Base-by-base conservation (phyloP, 495 filamentous ascomycete genomes). In the Annulohypoxylon bovei region DNA sequence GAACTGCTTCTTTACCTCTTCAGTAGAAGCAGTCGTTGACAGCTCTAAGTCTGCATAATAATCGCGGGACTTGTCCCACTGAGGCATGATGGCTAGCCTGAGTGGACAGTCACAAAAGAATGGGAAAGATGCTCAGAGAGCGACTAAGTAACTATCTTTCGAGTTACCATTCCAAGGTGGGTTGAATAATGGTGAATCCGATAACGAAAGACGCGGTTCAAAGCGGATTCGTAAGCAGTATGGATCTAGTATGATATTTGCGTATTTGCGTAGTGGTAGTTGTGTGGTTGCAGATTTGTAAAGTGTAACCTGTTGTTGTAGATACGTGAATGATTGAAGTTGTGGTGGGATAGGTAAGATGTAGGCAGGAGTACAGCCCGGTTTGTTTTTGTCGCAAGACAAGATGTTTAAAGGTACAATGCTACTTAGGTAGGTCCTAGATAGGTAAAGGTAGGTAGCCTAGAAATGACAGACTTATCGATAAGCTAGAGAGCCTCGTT, bases 21-120 rank as follows among this genome's bases (percentile, higher is more conserved):
- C 85, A 3, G 84, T 71, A 65, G 90, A 87, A 35, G 91, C 92
- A 62, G 80, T 83, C 6, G 87, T 77, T 0, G 83, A 72, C 9
- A 97, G 76, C 54, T 91, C 92, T 30, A 97, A 84, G 80, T 97
- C 94, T 42, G 88, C 88, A 79, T 97, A 97, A 82, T 97, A 97
- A 79, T 97, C 89, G 73, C 87, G 86, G 65, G 84, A 85, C 66
- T 88, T 82, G 68, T 95, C 92, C 59, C 86, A 80, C 80, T 92
- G 93, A 64, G 89, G 90, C 92, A 95, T 95, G 39, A 69, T 89
- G 78, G 73, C 69, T 28, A 27, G 12, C 54, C 46, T 25, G 32
- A 12, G 55, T 65, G 58, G 61, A 39, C 30, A 66, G 52, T 53
- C 63, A 59, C n/a, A 22, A 65, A 30, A 16, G 14, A 25, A 46